Conservation (phyloP, 768 basidiomycete species). For the Russula abietina region DNA sequence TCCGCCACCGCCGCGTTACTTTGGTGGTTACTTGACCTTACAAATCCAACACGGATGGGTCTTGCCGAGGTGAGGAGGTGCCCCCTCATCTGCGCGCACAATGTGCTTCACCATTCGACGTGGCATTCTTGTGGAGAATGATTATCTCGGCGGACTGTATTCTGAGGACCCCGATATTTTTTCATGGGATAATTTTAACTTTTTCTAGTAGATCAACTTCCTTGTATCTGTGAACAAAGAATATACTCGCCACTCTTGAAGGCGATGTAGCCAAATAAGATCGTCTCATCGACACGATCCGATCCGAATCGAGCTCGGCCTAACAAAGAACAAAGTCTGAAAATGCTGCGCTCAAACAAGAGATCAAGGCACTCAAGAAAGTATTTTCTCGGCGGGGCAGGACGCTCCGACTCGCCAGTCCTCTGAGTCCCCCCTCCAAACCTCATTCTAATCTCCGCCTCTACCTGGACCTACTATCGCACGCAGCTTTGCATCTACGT, state of each 20-base stretch:
- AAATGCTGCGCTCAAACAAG: conserved; percentile 75
- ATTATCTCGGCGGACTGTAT: too few species aligned
- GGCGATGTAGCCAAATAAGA: conserved; percentile 91
- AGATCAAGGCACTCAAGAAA: conserved; percentile 67
- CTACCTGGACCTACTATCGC: conserved; percentile 20
- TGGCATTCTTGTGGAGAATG: too few species aligned
- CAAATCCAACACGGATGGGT: too few species aligned
- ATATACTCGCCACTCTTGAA: too few species aligned
- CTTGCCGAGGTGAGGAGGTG: too few species aligned
- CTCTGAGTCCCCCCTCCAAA: conserved; percentile 45
- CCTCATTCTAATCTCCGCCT: conserved; percentile 32
- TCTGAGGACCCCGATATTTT: too few species aligned
- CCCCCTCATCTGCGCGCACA: too few species aligned
- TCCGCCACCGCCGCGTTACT: too few species aligned
- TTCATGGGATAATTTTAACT: background rate
- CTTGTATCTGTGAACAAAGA: too few species aligned
- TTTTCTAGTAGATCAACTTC: background rate
- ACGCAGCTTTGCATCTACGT: conserved; percentile 25
- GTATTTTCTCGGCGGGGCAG: conserved; percentile 63
- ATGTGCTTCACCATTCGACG: too few species aligned
- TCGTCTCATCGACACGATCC: conserved; percentile 79
- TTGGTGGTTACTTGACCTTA: too few species aligned
- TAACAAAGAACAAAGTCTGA: conserved; percentile 71
- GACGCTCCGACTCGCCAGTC: conserved; percentile 30
- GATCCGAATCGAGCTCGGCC: conserved; percentile 76